Percentiles rank a stretch among this genome's conserved stretches.
These are phyloP conservation scores for Fraxinus anomala DNA, from an alignment of 257 asterid genomes.

Conservation along the genomic window DNA sequence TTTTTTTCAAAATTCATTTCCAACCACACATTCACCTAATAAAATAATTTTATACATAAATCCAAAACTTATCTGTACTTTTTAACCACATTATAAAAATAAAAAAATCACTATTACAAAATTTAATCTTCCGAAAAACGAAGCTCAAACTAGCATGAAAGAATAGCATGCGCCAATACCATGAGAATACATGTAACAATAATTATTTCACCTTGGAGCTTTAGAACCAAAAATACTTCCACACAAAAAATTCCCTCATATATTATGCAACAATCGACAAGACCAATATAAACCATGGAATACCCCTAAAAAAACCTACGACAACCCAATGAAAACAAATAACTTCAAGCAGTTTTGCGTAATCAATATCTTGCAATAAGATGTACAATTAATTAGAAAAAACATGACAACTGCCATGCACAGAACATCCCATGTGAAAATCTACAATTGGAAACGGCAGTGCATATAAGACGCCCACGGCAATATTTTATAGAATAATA, in stretches of 20 bases:
- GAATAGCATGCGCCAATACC: no score
- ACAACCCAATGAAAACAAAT: neutral
- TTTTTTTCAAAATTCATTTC: no score
- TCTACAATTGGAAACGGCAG: constrained; percentile 27
- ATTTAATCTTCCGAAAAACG: no score
- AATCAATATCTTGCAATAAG: neutral
- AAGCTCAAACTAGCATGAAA: no score
- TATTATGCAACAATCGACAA: neutral
- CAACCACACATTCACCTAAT: no score
- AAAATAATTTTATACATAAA: no score
- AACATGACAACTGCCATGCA: constrained; percentile 13
- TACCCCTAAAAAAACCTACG: neutral
- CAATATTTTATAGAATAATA: constrained; percentile 14
- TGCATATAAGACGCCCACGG: constrained; percentile 7
- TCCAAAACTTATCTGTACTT: no score
- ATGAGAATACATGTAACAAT: no score
- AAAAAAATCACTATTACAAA: no score
- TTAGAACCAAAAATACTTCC: no score
- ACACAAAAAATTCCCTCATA: neutral
- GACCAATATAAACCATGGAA: neutral
- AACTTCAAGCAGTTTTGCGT: neutral
- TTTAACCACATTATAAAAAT: no score
- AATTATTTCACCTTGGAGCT: no score
- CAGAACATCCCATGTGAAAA: constrained; percentile 11
- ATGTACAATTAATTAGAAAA: constrained; percentile 8